Percentiles rank a stretch among this genome's conserved stretches.
Evolutionary conservation across 345 rosid species (phyloP).

Genomic region (Hibiscus mutabilis): DNA sequence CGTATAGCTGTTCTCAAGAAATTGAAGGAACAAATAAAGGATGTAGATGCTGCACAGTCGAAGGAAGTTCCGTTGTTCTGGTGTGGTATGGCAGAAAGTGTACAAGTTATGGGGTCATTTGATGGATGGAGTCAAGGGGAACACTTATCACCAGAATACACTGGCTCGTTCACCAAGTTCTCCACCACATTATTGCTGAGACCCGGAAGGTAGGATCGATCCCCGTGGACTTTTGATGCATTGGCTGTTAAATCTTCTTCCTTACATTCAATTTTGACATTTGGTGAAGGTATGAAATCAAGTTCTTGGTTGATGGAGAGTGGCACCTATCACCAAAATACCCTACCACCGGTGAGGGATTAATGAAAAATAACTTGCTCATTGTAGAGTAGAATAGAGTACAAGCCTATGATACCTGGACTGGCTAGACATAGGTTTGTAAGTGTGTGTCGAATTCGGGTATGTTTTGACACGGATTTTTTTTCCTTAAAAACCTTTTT

Average conservation of each 20-base stretch:
- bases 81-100: conserved; percentile 91
- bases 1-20: conserved; percentile 46
- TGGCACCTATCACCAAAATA: conserved; percentile 76
- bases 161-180: conserved; percentile 60
- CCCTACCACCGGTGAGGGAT: conserved; percentile 45
- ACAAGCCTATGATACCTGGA: neutral
- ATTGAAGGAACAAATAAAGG: conserved; percentile 65
- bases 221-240: neutral
- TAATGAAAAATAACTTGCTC: neutral
- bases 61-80: conserved; percentile 69
- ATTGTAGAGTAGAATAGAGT: neutral
- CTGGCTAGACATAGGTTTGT: neutral
- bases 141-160: conserved; percentile 73
- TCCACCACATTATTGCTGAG: conserved; percentile 62
- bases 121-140: conserved; percentile 91
- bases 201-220: conserved; percentile 63
- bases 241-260: neutral
- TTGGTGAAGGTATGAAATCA: conserved; percentile 70
- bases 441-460: neutral
- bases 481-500: too few relatives aligned
- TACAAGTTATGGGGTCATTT: conserved; percentile 88
- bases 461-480: neutral
- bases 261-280: neutral
- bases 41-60: conserved; percentile 50
- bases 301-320: conserved; percentile 87